Base-by-base conservation (phyloP, 1,284 basidiomycete species). In the Marasmius tenuissimus region DNA sequence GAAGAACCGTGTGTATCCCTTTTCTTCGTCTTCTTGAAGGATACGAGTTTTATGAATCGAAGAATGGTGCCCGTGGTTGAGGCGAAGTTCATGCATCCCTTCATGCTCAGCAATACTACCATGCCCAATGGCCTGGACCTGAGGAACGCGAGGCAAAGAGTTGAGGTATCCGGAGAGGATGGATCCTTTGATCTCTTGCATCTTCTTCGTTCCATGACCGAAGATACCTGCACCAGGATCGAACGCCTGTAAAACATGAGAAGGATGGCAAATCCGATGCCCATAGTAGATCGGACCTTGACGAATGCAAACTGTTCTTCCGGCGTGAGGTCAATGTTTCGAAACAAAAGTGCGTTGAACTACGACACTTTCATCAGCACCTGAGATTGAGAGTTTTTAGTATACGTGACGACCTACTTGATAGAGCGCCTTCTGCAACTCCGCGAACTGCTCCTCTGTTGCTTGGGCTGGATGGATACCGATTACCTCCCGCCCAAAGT, bases 291-390 rank as follows among this genome's bases (percentile, higher is more conserved):
- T 34, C 37, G 3, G 16, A 89, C 91, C 81, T 92, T 92, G 6
- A 92, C 94, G 63, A 95, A 73, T 20, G 85, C 85, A 73, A 88
- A 94, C 71, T 95, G 93, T 72, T 93, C 87, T 74, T 92, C 89
- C 0, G 93, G 93, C 1, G 86, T 85, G 34, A 94, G 72, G 45
- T 83, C 78, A 38, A 82, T 81, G 69, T 89, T 75, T 61, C 89
- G 82, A 78, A 95, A 94, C 60, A 94, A 79, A 35, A 95, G 81
- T 33, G 83, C 84, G 58, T 84, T 83, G 68, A 94, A 81, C 91
- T 94, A 58, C 10, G 16, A 35, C 18, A 12, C 34, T 22, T 42
- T 14, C 20, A 38, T 14, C 20, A 7, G 27, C 59, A 34, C 54
- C 14, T 58, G 38, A 53, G 48, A 48, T 4, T 47, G 38, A 20